These are phyloP conservation scores for Penicillium daleae DNA, from an alignment of 495 filamentous ascomycete genomes.

Conservation along the genomic window DNA sequence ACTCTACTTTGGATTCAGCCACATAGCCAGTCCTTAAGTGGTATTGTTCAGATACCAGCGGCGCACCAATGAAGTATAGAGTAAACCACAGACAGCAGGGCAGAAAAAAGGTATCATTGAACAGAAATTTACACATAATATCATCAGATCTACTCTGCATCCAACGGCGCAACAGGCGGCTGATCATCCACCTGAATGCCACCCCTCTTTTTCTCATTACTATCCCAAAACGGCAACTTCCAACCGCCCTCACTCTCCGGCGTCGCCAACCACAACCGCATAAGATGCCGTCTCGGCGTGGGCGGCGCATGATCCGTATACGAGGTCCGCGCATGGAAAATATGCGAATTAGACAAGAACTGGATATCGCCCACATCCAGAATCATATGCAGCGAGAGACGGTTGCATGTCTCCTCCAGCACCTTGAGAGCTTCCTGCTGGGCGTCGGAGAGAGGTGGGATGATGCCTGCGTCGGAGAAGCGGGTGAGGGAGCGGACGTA, in stretches of 20 bases:
- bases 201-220: conserved; percentile 79
- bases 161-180: conserved; percentile 65
- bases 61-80: too few species aligned
- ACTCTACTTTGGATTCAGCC: too few species aligned
- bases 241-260: conserved; percentile 85
- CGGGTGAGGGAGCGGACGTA: conserved; percentile 69
- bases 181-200: conserved; percentile 86
- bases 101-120: conserved; percentile 44
- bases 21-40: too few species aligned
- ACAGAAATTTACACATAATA: not conserved
- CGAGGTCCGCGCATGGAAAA: conserved; percentile 70
- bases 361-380: conserved; percentile 81
- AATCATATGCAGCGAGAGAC: conserved; percentile 73
- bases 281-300: conserved; percentile 70
- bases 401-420: conserved; percentile 68
- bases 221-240: conserved; percentile 81
- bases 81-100: conserved; percentile 45
- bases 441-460: conserved; percentile 65
- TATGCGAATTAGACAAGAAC: conserved; percentile 70
- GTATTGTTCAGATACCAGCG: too few species aligned
- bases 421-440: conserved; percentile 67
- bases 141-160: conserved; percentile 61
- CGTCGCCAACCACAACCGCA: conserved; percentile 81
- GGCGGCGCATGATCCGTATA: conserved; percentile 69
- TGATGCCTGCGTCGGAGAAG: conserved; percentile 66